phyloP scores from a whole-genome alignment of 345 rosid species.

The Psidium guajava region DNA sequence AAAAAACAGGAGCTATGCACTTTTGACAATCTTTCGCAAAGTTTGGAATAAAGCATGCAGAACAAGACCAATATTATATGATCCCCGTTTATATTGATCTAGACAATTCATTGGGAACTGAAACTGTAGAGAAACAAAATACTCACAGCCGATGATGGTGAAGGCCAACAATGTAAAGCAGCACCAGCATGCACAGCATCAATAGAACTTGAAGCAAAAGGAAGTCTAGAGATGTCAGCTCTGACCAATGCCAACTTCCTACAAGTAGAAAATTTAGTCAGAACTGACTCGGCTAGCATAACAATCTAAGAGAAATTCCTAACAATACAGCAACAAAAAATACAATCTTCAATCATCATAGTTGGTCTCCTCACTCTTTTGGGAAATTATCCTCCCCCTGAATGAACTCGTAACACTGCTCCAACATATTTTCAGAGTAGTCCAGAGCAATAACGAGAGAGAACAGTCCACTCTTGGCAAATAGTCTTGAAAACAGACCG shows the following conservation, averaged over 20 bases:
- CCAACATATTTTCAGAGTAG: conserved; percentile 84
- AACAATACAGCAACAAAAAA: not conserved
- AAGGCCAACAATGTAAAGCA: conserved; percentile 95
- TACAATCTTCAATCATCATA: not conserved
- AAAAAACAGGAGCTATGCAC: not conserved
- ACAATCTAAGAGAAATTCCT: not conserved
- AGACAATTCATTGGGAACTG: not conserved
- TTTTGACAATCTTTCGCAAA: not conserved
- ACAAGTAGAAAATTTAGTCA: not conserved
- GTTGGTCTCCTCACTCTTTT: conserved; percentile 36
- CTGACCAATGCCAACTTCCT: conserved; percentile 72
- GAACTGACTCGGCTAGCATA: not conserved
- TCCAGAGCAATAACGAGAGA: conserved; percentile 72
- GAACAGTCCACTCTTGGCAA: conserved; percentile 62
- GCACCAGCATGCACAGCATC: conserved; percentile 92
- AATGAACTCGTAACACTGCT: conserved; percentile 58
- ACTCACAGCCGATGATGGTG: conserved; percentile 70
- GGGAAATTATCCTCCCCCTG: conserved; percentile 56
- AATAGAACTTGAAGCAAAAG: conserved; percentile 57
- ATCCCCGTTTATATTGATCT: not conserved
- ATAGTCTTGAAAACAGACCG: conserved; percentile 72
- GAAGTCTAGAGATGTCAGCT: conserved; percentile 87
- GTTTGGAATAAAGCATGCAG: not conserved
- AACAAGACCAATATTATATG: not conserved
- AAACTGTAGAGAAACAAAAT: not conserved